Evolutionary conservation across 345 rosid species (phyloP), one percentile per base, ranked within the genome.

Genomic region (Euphorbia pulcherrima): DNA sequence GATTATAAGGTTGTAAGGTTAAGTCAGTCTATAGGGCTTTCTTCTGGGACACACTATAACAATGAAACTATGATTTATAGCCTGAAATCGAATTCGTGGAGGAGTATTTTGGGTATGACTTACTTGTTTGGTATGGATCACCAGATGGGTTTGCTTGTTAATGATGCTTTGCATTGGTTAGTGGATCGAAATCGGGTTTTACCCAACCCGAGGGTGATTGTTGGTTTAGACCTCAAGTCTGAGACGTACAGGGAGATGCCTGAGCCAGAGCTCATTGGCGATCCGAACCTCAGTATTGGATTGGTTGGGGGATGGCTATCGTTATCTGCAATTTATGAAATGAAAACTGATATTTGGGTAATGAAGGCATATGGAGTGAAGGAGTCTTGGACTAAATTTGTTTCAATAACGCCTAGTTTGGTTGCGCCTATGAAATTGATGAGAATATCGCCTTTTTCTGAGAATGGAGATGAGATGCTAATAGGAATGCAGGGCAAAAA

Each of bases 131-230:
- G 52, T 39, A 3, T 3, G 40, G 65, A 62, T 62, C 28, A 62
- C 0, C 0, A 39, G 13, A 40, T 40, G 51, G 52, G 51, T 62
- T 3, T 21, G 33, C 51, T 62, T 40, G 5, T 40, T 0, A 20
- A 33, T 62, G 52, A 62, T 40, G 29, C 65, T 41, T 41, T 62
- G 65, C 65, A 62, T 62, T 62, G 65, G 30, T 47, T 26, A 1
- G 52, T 23, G 20, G 2, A 9, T 62, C 14, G n/a, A 62, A 23
- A 21, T 23, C 11, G 1, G 65, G 21, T 41, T 37, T 10, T 40
- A 17, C 20, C 0, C 13, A 40, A 12, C 3, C 51, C 52, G 1
- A 9, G 1, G 16, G 0, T 21, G 12, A 62, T 40, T 62, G 65
- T 62, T 40, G 65, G 26, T 62, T 62, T 62, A 21, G 18, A 40